Percentiles rank a stretch among this genome's conserved stretches.
phyloP scores from a whole-genome alignment of 139 green algal genomes.

The Chlorokybus atmophyticus region DNA sequence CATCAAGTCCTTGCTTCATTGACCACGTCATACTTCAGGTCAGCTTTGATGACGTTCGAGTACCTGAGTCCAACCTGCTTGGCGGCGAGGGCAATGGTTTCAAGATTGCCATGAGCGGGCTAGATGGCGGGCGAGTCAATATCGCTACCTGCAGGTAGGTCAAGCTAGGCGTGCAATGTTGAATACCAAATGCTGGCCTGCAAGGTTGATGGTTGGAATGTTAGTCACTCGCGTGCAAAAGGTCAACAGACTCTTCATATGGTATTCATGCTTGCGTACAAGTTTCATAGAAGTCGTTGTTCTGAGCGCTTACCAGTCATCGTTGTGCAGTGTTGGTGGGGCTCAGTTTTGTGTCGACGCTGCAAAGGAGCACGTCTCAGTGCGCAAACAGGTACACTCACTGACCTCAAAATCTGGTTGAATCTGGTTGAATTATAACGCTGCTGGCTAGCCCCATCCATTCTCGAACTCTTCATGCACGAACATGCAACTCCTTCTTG shows the following conservation, averaged over 20 bases:
- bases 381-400: conserved; percentile 23
- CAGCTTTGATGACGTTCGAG: conserved; percentile 44
- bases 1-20: background rate
- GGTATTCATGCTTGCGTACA: background rate
- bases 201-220: too few relatives aligned
- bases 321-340: conserved; percentile 54
- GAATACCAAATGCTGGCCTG: too few relatives aligned
- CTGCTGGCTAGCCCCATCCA: too few relatives aligned
- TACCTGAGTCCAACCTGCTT: conserved; percentile 35
- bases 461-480: too few relatives aligned
- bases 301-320: background rate
- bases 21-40: conserved; percentile 8
- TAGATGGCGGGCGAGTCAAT: conserved; percentile 70
- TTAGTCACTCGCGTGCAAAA: too few relatives aligned
- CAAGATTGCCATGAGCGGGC: conserved; percentile 54
- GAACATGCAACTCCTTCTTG: too few relatives aligned
- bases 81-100: conserved; percentile 58
- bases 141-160: conserved; percentile 52
- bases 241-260: background rate
- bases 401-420: too few relatives aligned
- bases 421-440: too few relatives aligned
- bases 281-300: background rate
- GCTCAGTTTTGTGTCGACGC: conserved; percentile 51
- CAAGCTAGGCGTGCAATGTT: too few relatives aligned
- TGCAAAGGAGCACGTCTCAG: conserved; percentile 33